Base-by-base conservation (phyloP, 208 protist species). In the Endotrypanum monterogeii region DNA sequence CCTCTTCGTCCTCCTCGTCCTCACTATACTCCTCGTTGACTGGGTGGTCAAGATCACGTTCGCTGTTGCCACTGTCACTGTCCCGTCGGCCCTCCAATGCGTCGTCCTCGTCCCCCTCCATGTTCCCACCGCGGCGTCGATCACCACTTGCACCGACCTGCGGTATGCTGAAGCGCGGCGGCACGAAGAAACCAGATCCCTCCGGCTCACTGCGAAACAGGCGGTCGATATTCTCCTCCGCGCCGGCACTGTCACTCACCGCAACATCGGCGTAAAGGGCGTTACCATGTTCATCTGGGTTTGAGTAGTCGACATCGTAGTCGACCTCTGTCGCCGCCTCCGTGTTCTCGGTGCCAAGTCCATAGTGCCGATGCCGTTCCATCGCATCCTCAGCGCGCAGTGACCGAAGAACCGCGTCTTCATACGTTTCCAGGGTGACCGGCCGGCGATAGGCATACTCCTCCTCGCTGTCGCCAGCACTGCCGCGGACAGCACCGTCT, bases 11-110 rank as follows among this genome's bases (percentile, higher is more conserved):
- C 20, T 82, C 56, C 18, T 65, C 66, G 37, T 30, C 48, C 37
- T 70, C 79, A 8, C 79, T 77, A 41, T 79, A 79, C 2, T 80
- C 75, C 3, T 86, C 86, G 16, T 83, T 63, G 25, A 48, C 37
- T 11, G 52, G 28, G 39, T 28, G 51, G 35, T 23, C 44, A 14
- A 16, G 3, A 28, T 50, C 39, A 35, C 41, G 35, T 0, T 65
- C 54, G 35, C 20, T 54, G 3, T 41, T 41, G 25, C 74, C 71
- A 20, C 58, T 74, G 25, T 66, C 74, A 2, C 63, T 74, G 12
- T 77, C 75, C 7, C 82, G 83, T 6, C 76, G 54, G 2, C 68
- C 82, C 20, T 73, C 78, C 50, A 61, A 63, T 4, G 50, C 46
- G 32, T 66, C 70, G 39, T 75, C 61, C 14, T 69, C 55, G 30